phyloP scores from a whole-genome alignment of 1,284 basidiomycete species.

The Ustilago hordei region DNA sequence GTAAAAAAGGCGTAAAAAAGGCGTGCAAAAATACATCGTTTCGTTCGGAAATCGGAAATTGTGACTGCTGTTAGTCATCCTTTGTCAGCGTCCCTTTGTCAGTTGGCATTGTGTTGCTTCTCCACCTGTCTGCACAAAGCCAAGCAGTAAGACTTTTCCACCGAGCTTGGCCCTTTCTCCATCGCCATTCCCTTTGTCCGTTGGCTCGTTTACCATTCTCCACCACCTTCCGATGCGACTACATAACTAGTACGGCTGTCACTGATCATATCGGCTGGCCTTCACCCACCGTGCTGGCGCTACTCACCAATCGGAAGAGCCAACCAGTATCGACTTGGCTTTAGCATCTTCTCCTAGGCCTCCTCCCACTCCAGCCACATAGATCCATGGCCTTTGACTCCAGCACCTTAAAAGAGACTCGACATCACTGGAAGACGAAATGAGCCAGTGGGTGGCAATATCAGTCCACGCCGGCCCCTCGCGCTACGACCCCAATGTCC shows the following conservation, averaged over 20 bases:
- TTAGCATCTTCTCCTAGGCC: neutral
- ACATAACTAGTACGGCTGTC: neutral
- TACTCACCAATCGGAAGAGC: neutral
- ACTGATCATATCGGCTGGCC: neutral
- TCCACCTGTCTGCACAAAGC: neutral
- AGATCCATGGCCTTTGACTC: conserved; percentile 3
- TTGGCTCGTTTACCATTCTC: neutral
- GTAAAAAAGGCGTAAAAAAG: neutral
- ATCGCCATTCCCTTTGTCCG: conserved; percentile 1
- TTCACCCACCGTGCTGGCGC: neutral
- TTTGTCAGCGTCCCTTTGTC: neutral
- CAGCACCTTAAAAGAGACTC: neutral
- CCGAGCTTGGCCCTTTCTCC: neutral
- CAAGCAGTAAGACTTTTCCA: neutral
- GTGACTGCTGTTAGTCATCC: neutral
- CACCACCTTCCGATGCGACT: neutral
- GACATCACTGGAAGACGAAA: conserved; percentile 12
- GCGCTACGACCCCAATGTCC: conserved; percentile 13
- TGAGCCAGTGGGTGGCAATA: conserved; percentile 19
- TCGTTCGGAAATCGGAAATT: neutral
- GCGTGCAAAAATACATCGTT: neutral
- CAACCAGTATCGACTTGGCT: neutral
- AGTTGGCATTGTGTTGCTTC: conserved; percentile 4
- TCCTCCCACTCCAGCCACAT: neutral
- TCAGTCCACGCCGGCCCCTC: conserved; percentile 15